These are phyloP conservation scores for Termitomyces sp. DNA, from an alignment of 768 basidiomycete genomes.

Conservation along the genomic window DNA sequence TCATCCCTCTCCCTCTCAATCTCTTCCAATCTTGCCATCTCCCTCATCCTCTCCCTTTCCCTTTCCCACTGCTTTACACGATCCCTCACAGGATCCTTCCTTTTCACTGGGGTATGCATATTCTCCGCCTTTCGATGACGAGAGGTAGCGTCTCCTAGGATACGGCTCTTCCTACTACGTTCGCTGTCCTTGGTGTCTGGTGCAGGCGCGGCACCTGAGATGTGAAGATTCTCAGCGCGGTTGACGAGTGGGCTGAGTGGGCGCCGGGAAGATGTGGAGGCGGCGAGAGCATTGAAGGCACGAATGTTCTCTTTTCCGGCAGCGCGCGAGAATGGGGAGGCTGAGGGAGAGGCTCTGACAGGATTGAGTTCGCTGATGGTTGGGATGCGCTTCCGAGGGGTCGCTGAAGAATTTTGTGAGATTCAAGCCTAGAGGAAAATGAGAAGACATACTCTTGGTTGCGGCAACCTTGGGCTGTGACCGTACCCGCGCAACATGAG, in stretches of 20 bases:
- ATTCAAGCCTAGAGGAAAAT: background rate
- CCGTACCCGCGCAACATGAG: constrained; percentile 29
- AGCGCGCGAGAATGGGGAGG: constrained; percentile 31
- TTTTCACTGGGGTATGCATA: constrained; percentile 10
- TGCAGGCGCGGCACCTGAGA: constrained; percentile 7
- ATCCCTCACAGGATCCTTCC: constrained; percentile 50
- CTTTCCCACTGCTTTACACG: constrained; percentile 76
- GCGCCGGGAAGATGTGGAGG: constrained; percentile 24
- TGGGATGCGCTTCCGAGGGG: constrained; percentile 36
- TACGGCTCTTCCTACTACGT: constrained; percentile 24
- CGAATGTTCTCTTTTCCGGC: constrained; percentile 40
- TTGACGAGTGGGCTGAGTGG: constrained; percentile 29
- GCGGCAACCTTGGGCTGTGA: constrained; percentile 42
- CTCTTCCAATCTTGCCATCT: constrained; percentile 64
- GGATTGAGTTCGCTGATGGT: constrained; percentile 42
- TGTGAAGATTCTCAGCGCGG: constrained; percentile 23
- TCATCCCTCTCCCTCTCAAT: constrained; percentile 47
- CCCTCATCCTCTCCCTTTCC: constrained; percentile 64
- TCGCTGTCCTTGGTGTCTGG: constrained; percentile 18
- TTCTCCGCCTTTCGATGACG: constrained; percentile 25
- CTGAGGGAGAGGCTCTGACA: constrained; percentile 51
- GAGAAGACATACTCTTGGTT: constrained; percentile 31
- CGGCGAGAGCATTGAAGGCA: constrained; percentile 24
- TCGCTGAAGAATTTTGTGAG: constrained; percentile 19
- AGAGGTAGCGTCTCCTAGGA: constrained; percentile 38